These are phyloP conservation scores for Elsinoe perseae DNA, from an alignment of 2,329 filamentous ascomycete species.

Conservation along the genomic window DNA sequence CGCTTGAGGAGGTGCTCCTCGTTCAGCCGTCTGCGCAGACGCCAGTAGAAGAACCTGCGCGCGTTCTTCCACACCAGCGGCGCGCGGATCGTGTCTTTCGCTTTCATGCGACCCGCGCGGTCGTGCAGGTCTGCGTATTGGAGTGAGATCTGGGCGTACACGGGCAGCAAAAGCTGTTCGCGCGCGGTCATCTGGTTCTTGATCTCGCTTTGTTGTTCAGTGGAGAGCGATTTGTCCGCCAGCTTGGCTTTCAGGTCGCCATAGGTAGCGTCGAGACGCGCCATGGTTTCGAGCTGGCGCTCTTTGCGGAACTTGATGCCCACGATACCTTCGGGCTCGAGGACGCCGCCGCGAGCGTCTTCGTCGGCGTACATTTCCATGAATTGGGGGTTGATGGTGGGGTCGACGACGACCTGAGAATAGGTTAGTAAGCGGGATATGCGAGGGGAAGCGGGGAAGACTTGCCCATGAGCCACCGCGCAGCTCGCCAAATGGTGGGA, in stretches of 20 bases:
- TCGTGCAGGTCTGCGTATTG: constrained; percentile 98
- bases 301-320: constrained; percentile 98
- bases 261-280: constrained; percentile 79
- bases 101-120: constrained; percentile 93
- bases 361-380: constrained; percentile 99
- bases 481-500: constrained; percentile 90
- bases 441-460: constrained; percentile 20
- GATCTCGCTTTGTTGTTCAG: constrained; percentile 68
- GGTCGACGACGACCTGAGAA: constrained; percentile 77
- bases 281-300: constrained; percentile 96
- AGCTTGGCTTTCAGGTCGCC: constrained; percentile 74
- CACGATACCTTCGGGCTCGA: constrained; percentile 96
- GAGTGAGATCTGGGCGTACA: constrained; percentile 90
- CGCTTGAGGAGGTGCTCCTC: constrained; percentile 96
- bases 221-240: constrained; percentile 56
- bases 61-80: constrained; percentile 79
- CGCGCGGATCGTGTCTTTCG: constrained; percentile 87
- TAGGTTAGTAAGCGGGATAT: constrained; percentile 27
- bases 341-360: constrained; percentile 89
- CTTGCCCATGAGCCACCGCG: constrained; percentile 92
- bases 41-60: constrained; percentile 99
- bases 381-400: constrained; percentile 88
- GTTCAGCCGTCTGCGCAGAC: constrained; percentile 88
- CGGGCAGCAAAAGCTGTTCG: constrained; percentile 80
- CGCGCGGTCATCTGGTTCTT: constrained; percentile 77